These are phyloP conservation scores for Xylariaceae sp. DNA, from an alignment of 2,329 filamentous ascomycete species.

Conservation along the genomic window DNA sequence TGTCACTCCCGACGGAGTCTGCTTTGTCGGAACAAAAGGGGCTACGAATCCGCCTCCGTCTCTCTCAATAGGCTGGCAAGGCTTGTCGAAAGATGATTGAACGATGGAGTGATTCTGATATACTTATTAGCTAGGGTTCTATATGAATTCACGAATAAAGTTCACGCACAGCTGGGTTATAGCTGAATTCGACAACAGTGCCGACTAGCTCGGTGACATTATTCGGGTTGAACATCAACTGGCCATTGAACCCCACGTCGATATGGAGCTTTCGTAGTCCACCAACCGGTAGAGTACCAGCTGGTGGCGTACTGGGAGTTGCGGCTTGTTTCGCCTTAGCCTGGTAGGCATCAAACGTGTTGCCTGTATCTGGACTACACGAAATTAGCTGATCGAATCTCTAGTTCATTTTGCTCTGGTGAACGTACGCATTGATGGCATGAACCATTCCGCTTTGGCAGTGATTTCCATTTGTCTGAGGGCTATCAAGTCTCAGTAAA, in stretches of 20 bases:
- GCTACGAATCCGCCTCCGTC: conserved; percentile 46
- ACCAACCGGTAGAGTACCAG: conserved; percentile 40
- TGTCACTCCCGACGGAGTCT: conserved; percentile 41
- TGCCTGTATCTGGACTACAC: conserved; percentile 40
- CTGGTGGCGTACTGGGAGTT: conserved; percentile 41
- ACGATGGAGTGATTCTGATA: conserved; percentile 46
- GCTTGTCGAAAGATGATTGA: conserved; percentile 49
- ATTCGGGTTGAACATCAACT: conserved; percentile 44
- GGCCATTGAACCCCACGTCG: conserved; percentile 43
- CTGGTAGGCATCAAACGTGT: conserved; percentile 47
- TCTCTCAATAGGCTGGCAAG: conserved; percentile 46
- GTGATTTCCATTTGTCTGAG: conserved; percentile 49
- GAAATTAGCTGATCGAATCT: conserved; percentile 7
- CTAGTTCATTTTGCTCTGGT: conserved; percentile 2
- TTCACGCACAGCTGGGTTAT: conserved; percentile 41
- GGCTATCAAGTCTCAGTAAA: conserved; percentile 37
- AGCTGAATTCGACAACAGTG: conserved; percentile 46
- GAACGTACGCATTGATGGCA: conserved; percentile 46
- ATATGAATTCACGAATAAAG: not conserved
- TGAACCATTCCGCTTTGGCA: conserved; percentile 54
- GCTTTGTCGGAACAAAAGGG: conserved; percentile 46
- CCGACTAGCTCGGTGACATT: conserved; percentile 44
- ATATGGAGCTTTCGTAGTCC: conserved; percentile 45
- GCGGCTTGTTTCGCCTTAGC: conserved; percentile 34
- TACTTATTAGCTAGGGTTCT: not conserved